Base-by-base conservation (phyloP, 2,329 filamentous ascomycete genomes). In the Rutstroemia sp. region DNA sequence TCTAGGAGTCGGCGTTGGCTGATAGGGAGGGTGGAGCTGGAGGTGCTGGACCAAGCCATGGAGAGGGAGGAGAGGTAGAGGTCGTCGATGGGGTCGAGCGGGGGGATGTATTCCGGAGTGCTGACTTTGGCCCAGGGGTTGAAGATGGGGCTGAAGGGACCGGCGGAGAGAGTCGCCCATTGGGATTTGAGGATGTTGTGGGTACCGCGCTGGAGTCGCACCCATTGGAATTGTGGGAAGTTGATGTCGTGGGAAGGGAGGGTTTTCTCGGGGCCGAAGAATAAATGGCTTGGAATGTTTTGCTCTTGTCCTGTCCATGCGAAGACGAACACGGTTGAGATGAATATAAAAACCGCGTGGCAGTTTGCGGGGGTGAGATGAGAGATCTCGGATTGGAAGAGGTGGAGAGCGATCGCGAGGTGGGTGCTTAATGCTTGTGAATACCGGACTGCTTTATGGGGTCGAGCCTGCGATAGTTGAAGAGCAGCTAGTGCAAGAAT, bases 341-440 rank as follows among this genome's bases (percentile, higher is more conserved):
- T 66, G 53, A 71, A 72, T 3, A 68, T 60, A 38, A 70, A 71
- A 30, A 65, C 64, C 2, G 68, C 63, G 17, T 69, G 61, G 17
- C 63, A 68, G 46, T 69, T 66, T 57, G 72, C 59, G 66, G 69
- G 16, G 64, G 66, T 57, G 69, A 73, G 65, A 72, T 72, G 30
- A 77, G 79, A 41, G 78, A 85, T 58, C 53, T 65, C 60, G 16
- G 65, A 60, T 54, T 70, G 69, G 57, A 70, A 72, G 6, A 65
- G 52, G 12, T 61, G 58, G 3, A 73, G 60, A 27, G 63, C 67
- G 17, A 59, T 66, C 37, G 68, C 67, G 17, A 69, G 59, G 21
- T 69, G 67, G 1, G 65, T 67, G 21, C 39, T 71, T 62, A 57
- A 71, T 60, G 57, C 66, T 59, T 56, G 61, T 56, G 48, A 67